Evolutionary conservation across 202 grass and related monocot species (phyloP).

Genomic region (Panicum virgatum): DNA sequence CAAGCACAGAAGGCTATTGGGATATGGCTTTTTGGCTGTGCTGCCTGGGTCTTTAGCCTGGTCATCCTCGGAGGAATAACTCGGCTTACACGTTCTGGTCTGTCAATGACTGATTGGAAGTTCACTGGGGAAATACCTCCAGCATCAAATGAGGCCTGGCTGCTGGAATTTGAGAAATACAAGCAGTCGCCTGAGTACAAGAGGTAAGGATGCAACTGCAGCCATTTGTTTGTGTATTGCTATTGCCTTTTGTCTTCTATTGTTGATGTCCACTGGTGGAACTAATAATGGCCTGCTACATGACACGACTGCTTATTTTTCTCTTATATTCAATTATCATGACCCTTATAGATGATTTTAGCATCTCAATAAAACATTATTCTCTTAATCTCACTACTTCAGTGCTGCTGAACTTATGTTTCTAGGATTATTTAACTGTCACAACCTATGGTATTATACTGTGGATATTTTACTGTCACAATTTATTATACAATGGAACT

Average conservation of each 20-base stretch:
- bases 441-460: neutral
- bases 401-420: constrained; percentile 6
- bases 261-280: neutral
- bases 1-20: constrained; percentile 79
- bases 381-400: neutral
- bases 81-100: constrained; percentile 85
- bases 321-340: neutral
- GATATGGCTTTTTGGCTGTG: constrained; percentile 94
- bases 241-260: neutral
- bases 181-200: constrained; percentile 86
- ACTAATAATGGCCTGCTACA: neutral
- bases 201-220: constrained; percentile 41
- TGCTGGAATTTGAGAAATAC: constrained; percentile 82
- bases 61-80: constrained; percentile 93
- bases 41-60: constrained; percentile 91
- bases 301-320: constrained; percentile 17
- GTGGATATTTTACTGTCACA: neutral
- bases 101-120: constrained; percentile 99
- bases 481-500: neutral
- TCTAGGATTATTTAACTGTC: neutral
- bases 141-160: constrained; percentile 67
- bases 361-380: neutral
- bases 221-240: neutral
- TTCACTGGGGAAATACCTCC: constrained; percentile 85
- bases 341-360: neutral